Evolutionary conservation across 2,329 filamentous ascomycete species (phyloP), one percentile per base, ranked within the genome.

Genomic region (Apiospora arundinis): DNA sequence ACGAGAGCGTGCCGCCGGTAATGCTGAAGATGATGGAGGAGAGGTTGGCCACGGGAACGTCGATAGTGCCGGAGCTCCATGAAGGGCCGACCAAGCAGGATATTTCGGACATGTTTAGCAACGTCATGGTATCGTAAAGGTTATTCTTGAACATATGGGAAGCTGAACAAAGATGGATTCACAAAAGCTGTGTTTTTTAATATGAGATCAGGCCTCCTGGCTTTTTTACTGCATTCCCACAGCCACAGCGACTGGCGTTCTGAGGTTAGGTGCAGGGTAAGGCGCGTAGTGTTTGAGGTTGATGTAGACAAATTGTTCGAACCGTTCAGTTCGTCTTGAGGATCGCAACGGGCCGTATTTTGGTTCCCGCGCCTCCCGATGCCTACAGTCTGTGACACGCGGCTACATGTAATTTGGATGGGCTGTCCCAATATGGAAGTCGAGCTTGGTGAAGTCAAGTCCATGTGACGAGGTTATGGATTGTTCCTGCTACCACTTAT

Each of bases 21-120:
- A 81, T 99, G 71, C 85, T 96, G 78, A 95, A 94, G 81, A 84
- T 93, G 71, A 97, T 99, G 94, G 93, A 97, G 79, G 93, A 95
- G 74, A 89, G 92, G 73, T 86, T 98, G 67, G 87, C 92, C 9
- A 80, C 82, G 9, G 90, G 90, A 6, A 76, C 82, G 32, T 83
- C 85, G 42, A 84, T 82, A 37, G 72, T 76, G 21, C 78, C 80
- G 11, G 84, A 87, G 48, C 74, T 80, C 44, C 76, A 81, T 9
- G 81, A 84, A 56, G 77, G 77, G 3, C 86, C 84, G 9, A 85
- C 85, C 8, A 82, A 81, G 69, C 80, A 82, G 25, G 86, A 90
- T 67, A 90, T 90, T 70, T 85, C 85, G 21, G 85, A 90, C 71
- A 81, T 84, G 40, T 90, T 90, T 78, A 83, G 85, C 73, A 89